A percentile compares a stretch with the other conserved stretches of the same genome.
Evolutionary conservation across 2,329 filamentous ascomycete genomes (phyloP).

Genomic region (Dryadomyces sulphureus): DNA sequence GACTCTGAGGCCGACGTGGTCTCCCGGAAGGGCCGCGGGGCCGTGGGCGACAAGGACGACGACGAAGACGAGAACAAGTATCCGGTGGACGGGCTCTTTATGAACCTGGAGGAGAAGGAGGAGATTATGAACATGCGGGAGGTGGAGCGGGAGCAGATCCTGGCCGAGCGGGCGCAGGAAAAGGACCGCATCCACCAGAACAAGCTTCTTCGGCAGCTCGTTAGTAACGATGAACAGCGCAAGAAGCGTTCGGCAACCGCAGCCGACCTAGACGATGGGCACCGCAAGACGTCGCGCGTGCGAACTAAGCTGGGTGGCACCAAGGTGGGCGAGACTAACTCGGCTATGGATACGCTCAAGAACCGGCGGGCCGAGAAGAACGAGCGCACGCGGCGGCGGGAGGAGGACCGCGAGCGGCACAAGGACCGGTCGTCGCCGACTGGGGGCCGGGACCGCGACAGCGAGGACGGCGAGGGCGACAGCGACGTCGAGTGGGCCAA

Average conservation of each 20-base stretch:
- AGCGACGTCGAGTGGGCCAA: constrained; percentile 70
- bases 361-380: constrained; percentile 49
- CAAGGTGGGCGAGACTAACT: constrained; percentile 52
- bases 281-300: constrained; percentile 59
- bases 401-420: constrained; percentile 46
- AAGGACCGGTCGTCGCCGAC: constrained; percentile 26
- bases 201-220: constrained; percentile 61
- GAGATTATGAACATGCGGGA: constrained; percentile 78
- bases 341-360: constrained; percentile 57
- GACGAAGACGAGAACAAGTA: constrained; percentile 53
- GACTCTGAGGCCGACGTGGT: constrained; percentile 45
- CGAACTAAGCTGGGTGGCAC: constrained; percentile 52
- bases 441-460: constrained; percentile 21
- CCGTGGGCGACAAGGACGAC: constrained; percentile 14
- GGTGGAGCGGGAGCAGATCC: constrained; percentile 76
- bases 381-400: constrained; percentile 46
- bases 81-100: constrained; percentile 77
- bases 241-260: constrained; percentile 67
- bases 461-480: constrained; percentile 45
- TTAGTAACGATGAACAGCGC: constrained; percentile 50
- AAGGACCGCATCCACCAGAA: constrained; percentile 74
- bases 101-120: constrained; percentile 56
- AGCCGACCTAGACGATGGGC: constrained; percentile 64
- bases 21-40: constrained; percentile 10
- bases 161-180: constrained; percentile 75